Evolutionary conservation across 306 rosid species (phyloP).

Genomic region (Prunus dulcis): DNA sequence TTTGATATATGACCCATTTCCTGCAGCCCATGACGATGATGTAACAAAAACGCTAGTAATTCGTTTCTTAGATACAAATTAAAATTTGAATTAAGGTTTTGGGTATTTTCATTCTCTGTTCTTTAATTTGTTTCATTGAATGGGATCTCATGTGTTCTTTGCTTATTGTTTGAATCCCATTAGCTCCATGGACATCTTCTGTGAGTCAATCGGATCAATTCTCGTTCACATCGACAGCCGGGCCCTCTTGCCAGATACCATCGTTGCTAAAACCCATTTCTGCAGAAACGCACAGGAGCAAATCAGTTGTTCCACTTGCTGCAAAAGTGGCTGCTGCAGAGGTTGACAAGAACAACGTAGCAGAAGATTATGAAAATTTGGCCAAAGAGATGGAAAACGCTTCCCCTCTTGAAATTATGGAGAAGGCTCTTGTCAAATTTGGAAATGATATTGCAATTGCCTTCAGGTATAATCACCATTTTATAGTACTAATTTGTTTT

Average conservation of each 20-base stretch:
- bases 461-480: constrained; percentile 49
- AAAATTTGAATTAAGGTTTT: neutral
- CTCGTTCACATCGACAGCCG: constrained; percentile 8
- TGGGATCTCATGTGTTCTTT: neutral
- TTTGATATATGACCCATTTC: too few relatives aligned
- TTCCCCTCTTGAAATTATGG: constrained; percentile 80
- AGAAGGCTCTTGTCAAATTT: constrained; percentile 65
- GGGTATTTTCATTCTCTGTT: neutral
- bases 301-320: constrained; percentile 29
- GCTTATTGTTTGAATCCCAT: neutral
- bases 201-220: constrained; percentile 9
- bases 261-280: constrained; percentile 26
- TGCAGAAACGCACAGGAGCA: constrained; percentile 30
- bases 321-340: constrained; percentile 39
- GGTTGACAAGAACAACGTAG: constrained; percentile 23
- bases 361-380: constrained; percentile 41
- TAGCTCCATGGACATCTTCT: neutral
- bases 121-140: neutral
- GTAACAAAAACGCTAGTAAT: too few relatives aligned
- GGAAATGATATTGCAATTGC: constrained; percentile 82
- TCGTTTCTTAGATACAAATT: neutral
- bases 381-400: constrained; percentile 56
- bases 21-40: too few relatives aligned
- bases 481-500: neutral
- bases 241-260: constrained; percentile 27